Conservation (phyloP, 1,284 basidiomycete species). For the Kwoniella shivajii region DNA sequence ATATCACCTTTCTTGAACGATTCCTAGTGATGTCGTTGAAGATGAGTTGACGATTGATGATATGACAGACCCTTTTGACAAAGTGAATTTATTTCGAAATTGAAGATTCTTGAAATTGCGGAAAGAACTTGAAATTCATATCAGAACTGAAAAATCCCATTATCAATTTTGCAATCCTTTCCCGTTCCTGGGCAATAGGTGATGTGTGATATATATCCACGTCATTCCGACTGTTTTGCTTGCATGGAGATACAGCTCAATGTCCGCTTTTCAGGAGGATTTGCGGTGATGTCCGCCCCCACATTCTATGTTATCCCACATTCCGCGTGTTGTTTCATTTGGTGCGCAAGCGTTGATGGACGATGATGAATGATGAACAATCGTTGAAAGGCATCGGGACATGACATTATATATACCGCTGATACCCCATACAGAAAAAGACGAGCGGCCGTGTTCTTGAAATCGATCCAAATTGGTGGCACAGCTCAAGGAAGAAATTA, state of each 20-base stretch:
- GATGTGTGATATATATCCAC: background rate
- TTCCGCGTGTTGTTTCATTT: too few species aligned
- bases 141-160: background rate
- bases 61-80: too few species aligned
- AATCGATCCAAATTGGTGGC: too few species aligned
- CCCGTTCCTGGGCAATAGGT: background rate
- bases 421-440: too few species aligned
- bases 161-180: background rate
- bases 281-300: conserved; percentile 1
- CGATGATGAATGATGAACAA: background rate
- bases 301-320: too few species aligned
- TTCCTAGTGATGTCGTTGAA: too few species aligned
- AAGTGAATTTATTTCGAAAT: too few species aligned
- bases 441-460: too few species aligned
- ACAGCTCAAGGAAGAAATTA: too few species aligned
- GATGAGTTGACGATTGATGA: too few species aligned
- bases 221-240: background rate
- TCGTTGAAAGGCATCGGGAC: background rate
- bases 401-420: background rate
- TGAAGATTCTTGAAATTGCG: too few species aligned
- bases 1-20: too few species aligned
- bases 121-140: background rate
- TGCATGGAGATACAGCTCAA: background rate
- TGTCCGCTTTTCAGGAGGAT: background rate
- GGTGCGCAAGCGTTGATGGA: conserved; percentile 1